Conservation (phyloP, 768 basidiomycete species). For the Gyrodon lividus region DNA sequence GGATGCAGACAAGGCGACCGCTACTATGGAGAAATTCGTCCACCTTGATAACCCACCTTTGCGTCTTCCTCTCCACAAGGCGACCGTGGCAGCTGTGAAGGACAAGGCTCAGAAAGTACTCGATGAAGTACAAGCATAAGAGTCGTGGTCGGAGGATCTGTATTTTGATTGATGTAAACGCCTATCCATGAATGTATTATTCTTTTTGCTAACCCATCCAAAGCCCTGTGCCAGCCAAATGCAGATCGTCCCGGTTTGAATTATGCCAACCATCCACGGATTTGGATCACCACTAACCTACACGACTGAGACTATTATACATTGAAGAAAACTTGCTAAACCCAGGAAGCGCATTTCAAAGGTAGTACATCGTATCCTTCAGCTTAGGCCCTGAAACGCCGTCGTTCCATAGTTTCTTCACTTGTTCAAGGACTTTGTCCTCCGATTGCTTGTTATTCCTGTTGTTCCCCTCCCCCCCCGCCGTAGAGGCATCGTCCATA, state of each 20-base stretch:
- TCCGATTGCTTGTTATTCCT: constrained; percentile 27
- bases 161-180: neutral
- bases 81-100: neutral
- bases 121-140: constrained; percentile 1
- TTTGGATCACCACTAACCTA: neutral
- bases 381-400: constrained; percentile 47
- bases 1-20: constrained; percentile 7
- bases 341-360: too few species aligned
- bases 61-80: constrained; percentile 8
- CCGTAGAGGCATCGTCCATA: constrained; percentile 14
- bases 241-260: too few species aligned
- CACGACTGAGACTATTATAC: neutral
- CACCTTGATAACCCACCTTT: constrained; percentile 8
- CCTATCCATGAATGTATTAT: neutral
- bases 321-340: neutral
- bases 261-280: too few species aligned
- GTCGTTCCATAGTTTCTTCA: constrained; percentile 47
- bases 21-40: constrained; percentile 3
- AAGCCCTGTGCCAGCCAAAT: too few species aligned
- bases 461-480: constrained; percentile 20
- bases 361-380: constrained; percentile 68
- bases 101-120: constrained; percentile 1
- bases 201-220: too few species aligned
- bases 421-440: constrained; percentile 49
- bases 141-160: constrained; percentile 8